Conservation (phyloP, 2,329 filamentous ascomycete genomes). For the Chlorencoelia australis region DNA sequence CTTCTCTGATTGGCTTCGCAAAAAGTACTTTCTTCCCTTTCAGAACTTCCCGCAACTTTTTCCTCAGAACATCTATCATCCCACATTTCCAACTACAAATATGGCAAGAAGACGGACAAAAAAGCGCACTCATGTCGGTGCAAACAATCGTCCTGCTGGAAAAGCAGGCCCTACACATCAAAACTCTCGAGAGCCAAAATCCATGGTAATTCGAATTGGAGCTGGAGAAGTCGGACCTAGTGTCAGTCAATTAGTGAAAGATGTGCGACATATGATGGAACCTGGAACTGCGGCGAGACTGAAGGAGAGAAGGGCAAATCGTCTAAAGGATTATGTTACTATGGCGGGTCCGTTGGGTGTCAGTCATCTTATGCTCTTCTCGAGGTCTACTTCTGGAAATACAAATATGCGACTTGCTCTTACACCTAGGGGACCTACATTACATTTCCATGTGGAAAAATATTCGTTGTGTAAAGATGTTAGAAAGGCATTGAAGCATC, state of each 20-base stretch:
- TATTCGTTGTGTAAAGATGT: slow-evolving; percentile 94
- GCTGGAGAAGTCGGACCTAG: slow-evolving; percentile 87
- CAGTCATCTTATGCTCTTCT: slow-evolving; percentile 87
- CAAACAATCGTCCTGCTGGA: slow-evolving; percentile 40
- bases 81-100: slow-evolving; percentile 15
- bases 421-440: slow-evolving; percentile 80
- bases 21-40: slow-evolving; percentile 12
- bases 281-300: slow-evolving; percentile 82
- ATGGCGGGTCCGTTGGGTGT: slow-evolving; percentile 95
- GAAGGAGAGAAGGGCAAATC: slow-evolving; percentile 83
- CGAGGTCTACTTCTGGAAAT: slow-evolving; percentile 78
- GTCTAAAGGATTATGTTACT: slow-evolving; percentile 80
- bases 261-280: slow-evolving; percentile 91
- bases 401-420: slow-evolving; percentile 83
- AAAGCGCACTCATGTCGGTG: slow-evolving; percentile 76
- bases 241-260: slow-evolving; percentile 81
- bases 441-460: slow-evolving; percentile 89
- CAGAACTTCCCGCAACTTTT: slow-evolving; percentile 2
- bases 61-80: slow-evolving; percentile 12
- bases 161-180: slow-evolving; percentile 49
- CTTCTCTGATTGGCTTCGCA: slow-evolving; percentile 21
- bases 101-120: slow-evolving; percentile 80
- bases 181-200: slow-evolving; percentile 65
- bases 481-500: slow-evolving; percentile 70
- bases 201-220: slow-evolving; percentile 96